Percentiles rank a stretch among this genome's conserved stretches.
Conservation (phyloP, 78 protist species). For the Dictyostelium capitatum region DNA sequence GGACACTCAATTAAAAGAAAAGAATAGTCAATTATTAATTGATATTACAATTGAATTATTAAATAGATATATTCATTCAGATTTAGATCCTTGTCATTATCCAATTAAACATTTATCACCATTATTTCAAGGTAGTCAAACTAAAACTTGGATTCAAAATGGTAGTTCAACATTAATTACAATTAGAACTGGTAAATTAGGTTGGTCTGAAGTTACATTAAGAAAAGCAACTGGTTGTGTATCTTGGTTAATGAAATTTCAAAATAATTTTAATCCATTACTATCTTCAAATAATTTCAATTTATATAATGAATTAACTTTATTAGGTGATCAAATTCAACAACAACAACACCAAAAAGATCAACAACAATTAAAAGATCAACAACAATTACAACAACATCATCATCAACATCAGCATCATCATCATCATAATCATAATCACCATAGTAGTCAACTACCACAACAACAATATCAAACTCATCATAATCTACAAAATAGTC, state of each 20-base stretch:
- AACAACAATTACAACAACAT: neutral
- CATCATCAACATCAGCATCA: neutral
- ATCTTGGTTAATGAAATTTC: slow-evolving; percentile 68
- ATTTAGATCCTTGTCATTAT: slow-evolving; percentile 73
- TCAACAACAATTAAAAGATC: neutral
- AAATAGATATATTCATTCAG: slow-evolving; percentile 69
- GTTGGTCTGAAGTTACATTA: slow-evolving; percentile 80
- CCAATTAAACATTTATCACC: slow-evolving; percentile 60
- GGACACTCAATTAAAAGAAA: slow-evolving; percentile 51
- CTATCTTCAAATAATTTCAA: slow-evolving; percentile 26
- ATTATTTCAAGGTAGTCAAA: slow-evolving; percentile 30
- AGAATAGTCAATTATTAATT: slow-evolving; percentile 27
- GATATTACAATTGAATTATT: slow-evolving; percentile 47
- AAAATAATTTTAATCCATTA: slow-evolving; percentile 39
- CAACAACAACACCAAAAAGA: neutral
- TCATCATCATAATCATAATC: neutral
- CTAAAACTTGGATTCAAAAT: slow-evolving; percentile 77
- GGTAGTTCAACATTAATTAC: slow-evolving; percentile 39
- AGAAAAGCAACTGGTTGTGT: slow-evolving; percentile 79
- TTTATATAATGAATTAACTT: slow-evolving; percentile 24
- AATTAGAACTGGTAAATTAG: slow-evolving; percentile 63
- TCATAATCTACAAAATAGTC: neutral
- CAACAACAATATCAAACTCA: neutral
- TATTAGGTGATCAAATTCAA: slow-evolving; percentile 3
- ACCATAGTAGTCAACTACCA: neutral